Evolutionary conservation across 2,329 filamentous ascomycete genomes (phyloP).

Genomic region (Fusarium continuum): DNA sequence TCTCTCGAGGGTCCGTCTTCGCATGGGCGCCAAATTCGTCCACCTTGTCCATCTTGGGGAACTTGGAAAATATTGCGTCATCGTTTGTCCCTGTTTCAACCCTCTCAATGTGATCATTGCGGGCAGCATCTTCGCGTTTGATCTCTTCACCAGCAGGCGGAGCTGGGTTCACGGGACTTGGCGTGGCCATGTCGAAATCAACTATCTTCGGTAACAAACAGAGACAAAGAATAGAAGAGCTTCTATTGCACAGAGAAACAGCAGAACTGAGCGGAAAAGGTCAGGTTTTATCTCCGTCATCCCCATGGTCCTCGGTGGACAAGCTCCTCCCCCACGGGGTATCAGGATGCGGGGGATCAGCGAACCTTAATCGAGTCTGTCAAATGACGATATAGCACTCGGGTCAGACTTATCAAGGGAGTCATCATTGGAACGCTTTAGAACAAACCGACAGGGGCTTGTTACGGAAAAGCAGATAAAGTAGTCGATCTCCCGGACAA

Average conservation of each 20-base stretch:
- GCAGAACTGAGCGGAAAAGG: background rate
- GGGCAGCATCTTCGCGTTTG: background rate
- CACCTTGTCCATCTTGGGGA: constrained; percentile 33
- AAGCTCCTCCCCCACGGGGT: constrained; percentile 18
- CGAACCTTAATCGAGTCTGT: constrained; percentile 11
- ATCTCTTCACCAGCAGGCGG: background rate
- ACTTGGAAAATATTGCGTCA: constrained; percentile 24
- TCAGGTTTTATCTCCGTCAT: background rate
- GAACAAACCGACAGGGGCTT: background rate
- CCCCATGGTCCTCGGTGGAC: background rate
- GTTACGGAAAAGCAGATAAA: constrained; percentile 1
- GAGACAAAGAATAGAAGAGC: rapidly evolving
- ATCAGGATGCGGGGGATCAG: constrained; percentile 19
- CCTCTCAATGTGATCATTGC: constrained; percentile 24
- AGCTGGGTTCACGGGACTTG: rapidly evolving
- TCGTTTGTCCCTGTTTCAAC: constrained; percentile 14
- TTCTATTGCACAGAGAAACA: background rate
- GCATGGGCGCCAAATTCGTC: constrained; percentile 36
- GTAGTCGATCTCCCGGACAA: background rate
- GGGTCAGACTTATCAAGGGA: background rate
- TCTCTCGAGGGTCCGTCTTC: constrained; percentile 35
- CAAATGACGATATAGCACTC: background rate
- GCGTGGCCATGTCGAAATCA: background rate
- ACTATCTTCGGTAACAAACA: rapidly evolving
- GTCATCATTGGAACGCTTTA: background rate